Percentiles rank a stretch among this genome's conserved stretches.
These are phyloP conservation scores for Ziziphus jujuba DNA, from an alignment of 306 rosid genomes.

Conservation along the genomic window DNA sequence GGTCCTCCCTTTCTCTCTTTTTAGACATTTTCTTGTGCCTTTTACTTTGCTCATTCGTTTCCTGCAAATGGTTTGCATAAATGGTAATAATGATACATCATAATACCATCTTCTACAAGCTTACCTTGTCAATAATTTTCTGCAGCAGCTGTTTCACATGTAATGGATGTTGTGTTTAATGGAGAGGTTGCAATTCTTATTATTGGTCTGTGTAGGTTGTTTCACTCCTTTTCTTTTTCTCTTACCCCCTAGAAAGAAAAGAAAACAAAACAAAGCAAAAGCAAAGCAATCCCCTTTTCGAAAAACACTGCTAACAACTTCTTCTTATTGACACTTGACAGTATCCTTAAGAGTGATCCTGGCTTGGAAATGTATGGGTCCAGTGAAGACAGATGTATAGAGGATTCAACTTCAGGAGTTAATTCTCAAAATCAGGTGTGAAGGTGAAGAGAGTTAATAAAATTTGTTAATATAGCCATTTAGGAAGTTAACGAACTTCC, in stretches of 20 bases:
- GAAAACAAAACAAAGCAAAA: not conserved
- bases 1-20: slow-evolving; percentile 21
- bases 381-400: slow-evolving; percentile 8
- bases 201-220: slow-evolving; percentile 41
- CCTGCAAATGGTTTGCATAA: not conserved
- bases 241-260: not conserved
- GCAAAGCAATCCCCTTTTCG: not conserved
- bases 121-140: not conserved
- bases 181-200: slow-evolving; percentile 37
- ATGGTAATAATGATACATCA: no score
- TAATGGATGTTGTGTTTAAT: slow-evolving; percentile 32
- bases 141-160: slow-evolving; percentile 32
- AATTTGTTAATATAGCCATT: not conserved
- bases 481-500: not conserved
- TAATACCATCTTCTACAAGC: no score
- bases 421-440: slow-evolving; percentile 29
- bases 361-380: slow-evolving; percentile 28
- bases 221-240: slow-evolving; percentile 4
- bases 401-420: slow-evolving; percentile 9
- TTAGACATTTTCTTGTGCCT: not conserved
- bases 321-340: slow-evolving; percentile 19
- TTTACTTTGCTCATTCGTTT: not conserved
- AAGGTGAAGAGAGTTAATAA: not conserved
- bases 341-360: slow-evolving; percentile 49
- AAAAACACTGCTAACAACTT: not conserved